Conservation (phyloP, 2,329 filamentous ascomycete genomes). For the Lomentospora prolificans region DNA sequence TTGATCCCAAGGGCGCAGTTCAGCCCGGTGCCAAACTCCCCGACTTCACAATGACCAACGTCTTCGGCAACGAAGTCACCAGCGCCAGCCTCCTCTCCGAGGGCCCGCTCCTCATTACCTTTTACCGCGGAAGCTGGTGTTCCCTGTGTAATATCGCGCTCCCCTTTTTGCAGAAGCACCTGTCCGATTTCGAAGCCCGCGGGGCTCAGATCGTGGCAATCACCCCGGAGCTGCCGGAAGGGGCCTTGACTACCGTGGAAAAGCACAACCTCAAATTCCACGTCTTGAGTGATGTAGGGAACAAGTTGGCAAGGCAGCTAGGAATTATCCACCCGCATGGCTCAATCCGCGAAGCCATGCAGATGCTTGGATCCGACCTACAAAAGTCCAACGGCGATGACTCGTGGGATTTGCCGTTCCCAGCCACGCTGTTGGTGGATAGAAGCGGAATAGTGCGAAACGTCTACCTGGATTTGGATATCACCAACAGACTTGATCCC, state of each 20-base stretch:
- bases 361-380: slow-evolving; percentile 21
- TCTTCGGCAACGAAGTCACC: slow-evolving; percentile 16
- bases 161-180: slow-evolving; percentile 22
- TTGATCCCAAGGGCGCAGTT: background rate
- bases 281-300: slow-evolving; percentile 29
- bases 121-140: slow-evolving; percentile 37
- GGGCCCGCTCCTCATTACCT: slow-evolving; percentile 29
- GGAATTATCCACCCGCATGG: slow-evolving; percentile 19
- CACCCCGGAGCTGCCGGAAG: slow-evolving; percentile 29
- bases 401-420: slow-evolving; percentile 26
- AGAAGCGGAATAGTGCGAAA: slow-evolving; percentile 24
- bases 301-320: slow-evolving; percentile 17
- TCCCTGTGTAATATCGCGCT: slow-evolving; percentile 34
- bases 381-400: slow-evolving; percentile 25
- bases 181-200: slow-evolving; percentile 23
- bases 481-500: slow-evolving; percentile 26
- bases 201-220: slow-evolving; percentile 31
- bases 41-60: background rate
- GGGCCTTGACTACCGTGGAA: slow-evolving; percentile 24
- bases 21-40: background rate
- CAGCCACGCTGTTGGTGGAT: slow-evolving; percentile 28
- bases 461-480: slow-evolving; percentile 25
- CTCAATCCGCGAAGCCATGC: slow-evolving; percentile 17
- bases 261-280: slow-evolving; percentile 29
- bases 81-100: slow-evolving; percentile 20